A percentile compares a stretch with the other conserved stretches of the same genome.
Conservation (phyloP, 192 early-diverging fungal genomes). For the Mortierella hygrophila region DNA sequence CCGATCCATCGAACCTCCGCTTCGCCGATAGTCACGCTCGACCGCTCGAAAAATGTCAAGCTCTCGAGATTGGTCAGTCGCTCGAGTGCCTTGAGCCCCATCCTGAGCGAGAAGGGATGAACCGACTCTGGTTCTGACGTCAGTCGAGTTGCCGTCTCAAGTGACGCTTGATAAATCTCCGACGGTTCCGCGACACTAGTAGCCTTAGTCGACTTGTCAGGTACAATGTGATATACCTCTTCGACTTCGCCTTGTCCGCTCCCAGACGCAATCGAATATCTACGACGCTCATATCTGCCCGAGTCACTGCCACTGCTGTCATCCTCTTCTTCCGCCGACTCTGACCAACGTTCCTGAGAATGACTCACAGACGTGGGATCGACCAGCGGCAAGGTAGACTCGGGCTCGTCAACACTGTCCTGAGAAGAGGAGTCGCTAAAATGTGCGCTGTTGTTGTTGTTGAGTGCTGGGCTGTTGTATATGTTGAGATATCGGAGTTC, state of each 20-base stretch:
- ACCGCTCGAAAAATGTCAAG: constrained; percentile 38
- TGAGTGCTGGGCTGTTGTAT: constrained; percentile 42
- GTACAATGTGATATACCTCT: background rate
- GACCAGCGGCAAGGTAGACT: background rate
- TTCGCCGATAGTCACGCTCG: constrained; percentile 6
- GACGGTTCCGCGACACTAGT: background rate
- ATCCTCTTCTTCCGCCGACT: background rate
- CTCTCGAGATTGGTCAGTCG: constrained; percentile 20
- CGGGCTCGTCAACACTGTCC: background rate
- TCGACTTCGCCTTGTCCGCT: background rate
- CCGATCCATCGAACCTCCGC: constrained; percentile 42
- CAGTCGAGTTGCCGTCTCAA: background rate
- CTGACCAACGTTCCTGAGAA: background rate
- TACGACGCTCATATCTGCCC: background rate
- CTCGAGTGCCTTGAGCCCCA: constrained; percentile 34
- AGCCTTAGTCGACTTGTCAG: background rate
- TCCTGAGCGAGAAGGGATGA: constrained; percentile 29
- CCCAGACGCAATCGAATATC: background rate
- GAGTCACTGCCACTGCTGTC: background rate
- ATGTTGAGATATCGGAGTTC: constrained; percentile 27
- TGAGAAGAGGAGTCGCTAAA: background rate
- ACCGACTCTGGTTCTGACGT: background rate
- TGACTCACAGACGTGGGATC: background rate
- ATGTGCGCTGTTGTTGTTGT: constrained; percentile 2
- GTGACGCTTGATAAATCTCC: too few relatives aligned